A percentile compares a stretch with the other conserved stretches of the same genome.
These are phyloP conservation scores for Metarhizium anisopliae DNA, from an alignment of 2,329 filamentous ascomycete genomes.

Conservation along the genomic window DNA sequence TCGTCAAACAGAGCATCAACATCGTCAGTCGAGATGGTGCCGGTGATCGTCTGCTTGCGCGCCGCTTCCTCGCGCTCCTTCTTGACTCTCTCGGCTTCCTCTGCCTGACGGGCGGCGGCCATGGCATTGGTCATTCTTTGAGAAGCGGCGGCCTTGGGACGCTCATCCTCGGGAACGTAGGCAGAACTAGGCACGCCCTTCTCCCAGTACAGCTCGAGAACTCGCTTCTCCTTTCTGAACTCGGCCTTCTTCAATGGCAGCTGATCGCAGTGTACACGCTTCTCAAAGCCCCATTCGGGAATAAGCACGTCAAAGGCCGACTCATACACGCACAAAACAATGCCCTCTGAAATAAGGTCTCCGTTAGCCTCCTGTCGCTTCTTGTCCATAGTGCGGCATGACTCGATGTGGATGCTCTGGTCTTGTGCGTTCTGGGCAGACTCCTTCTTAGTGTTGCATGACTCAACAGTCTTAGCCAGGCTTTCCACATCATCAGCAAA, in stretches of 20 bases:
- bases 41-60: conserved; percentile 88
- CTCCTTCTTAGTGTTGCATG: conserved; percentile 98
- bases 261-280: conserved; percentile 98
- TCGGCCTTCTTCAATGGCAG: conserved; percentile 98
- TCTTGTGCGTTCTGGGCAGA: conserved; percentile 96
- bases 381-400: conserved; percentile 92
- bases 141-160: conserved; percentile 71
- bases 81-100: conserved; percentile 70
- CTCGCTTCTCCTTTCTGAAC: conserved; percentile 89
- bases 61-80: conserved; percentile 87
- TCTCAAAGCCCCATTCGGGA: conserved; percentile 97
- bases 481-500: conserved; percentile 84
- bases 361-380: conserved; percentile 77
- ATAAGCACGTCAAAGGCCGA: conserved; percentile 98
- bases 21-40: conserved; percentile 86
- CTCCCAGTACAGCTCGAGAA: conserved; percentile 98
- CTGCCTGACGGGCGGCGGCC: conserved; percentile 69
- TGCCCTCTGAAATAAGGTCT: conserved; percentile 89
- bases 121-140: conserved; percentile 67
- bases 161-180: conserved; percentile 94
- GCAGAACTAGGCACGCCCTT: conserved; percentile 95
- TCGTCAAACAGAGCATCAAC: conserved; percentile 95
- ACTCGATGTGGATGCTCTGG: conserved; percentile 97
- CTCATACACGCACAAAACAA: conserved; percentile 95
- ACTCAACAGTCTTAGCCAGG: conserved; percentile 84